A percentile compares a stretch with the other conserved stretches of the same genome.
Conservation (phyloP, 2,329 filamentous ascomycete species). For the Botrytis medusae region DNA sequence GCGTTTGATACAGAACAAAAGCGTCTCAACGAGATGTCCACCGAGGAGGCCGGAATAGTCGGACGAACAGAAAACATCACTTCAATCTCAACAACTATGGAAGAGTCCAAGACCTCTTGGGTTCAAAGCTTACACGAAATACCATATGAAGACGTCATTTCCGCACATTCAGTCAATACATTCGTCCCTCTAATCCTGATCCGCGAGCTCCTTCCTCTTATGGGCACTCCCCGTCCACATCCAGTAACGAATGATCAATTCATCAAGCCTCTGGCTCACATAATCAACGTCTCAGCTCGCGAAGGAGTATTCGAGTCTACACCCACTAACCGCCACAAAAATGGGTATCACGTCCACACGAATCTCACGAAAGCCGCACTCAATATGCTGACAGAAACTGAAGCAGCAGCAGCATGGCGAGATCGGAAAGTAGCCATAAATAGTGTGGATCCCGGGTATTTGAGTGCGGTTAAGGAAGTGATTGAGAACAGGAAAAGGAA, state of each 20-base stretch:
- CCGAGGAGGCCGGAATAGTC: background rate
- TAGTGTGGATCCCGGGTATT: constrained; percentile 29
- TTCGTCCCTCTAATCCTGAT: constrained; percentile 29
- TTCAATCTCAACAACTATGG: background rate
- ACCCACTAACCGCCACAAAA: constrained; percentile 17
- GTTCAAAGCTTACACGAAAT: constrained; percentile 26
- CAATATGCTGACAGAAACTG: constrained; percentile 31
- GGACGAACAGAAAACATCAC: background rate
- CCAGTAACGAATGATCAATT: too few relatives aligned
- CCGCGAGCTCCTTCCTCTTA: constrained; percentile 27
- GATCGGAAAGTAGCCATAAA: constrained; percentile 26
- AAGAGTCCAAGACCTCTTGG: constrained; percentile 25
- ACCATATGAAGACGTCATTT: constrained; percentile 30
- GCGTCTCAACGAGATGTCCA: background rate
- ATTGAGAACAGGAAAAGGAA: background rate
- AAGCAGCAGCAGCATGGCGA: constrained; percentile 26
- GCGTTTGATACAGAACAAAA: constrained; percentile 15
- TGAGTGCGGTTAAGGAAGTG: constrained; percentile 28
- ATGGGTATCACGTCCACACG: constrained; percentile 28
- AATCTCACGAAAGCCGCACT: constrained; percentile 30
- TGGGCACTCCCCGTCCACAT: constrained; percentile 11
- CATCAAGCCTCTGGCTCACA: constrained; percentile 20
- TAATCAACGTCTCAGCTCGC: constrained; percentile 29
- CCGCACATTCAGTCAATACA: constrained; percentile 29
- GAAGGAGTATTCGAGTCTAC: constrained; percentile 28